Base-by-base conservation (phyloP, 2,329 filamentous ascomycete genomes). In the Neocatenulostroma microsporum region DNA sequence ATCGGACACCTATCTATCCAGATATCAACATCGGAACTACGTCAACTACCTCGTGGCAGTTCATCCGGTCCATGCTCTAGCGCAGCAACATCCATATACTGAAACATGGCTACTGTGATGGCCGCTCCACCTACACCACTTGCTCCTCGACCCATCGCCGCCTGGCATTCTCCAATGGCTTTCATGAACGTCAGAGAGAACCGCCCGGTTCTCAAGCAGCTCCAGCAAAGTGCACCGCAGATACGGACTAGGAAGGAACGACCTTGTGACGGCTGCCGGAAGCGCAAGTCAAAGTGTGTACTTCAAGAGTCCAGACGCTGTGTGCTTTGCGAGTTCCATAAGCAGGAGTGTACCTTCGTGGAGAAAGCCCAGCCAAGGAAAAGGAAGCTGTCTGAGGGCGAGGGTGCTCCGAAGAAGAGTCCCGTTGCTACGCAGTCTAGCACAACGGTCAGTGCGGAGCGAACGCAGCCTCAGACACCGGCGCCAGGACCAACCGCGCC, bases 361-460 rank as follows among this genome's bases (percentile, higher is more conserved):
- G 78, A 81, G 48, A 85, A 82, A 59, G 84, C 84, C 17, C 78
- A 80, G 55, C 79, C 82, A 39, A 76, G 84, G 51, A 91, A 91
- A 68, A 74, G 85, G 57, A 89, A 88, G 67, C 65, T 84, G 45
- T 76, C 80, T 53, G 74, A 79, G 51, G 66, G 69, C 42, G 65
- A 47, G 4, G 36, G 30, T 27, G 31, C 42, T n/a, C n/a, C 46
- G 35, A 57, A 58, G 45, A 48, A 40, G 30, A 45, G 41, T 32
- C 42, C 50, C n/a, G n/a, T n/a, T n/a, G n/a, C n/a, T n/a, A n/a
- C n/a, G n/a, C n/a, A n/a, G n/a, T n/a, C n/a, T n/a, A n/a, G n/a
- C n/a, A n/a, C n/a, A 14, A 20, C 43, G 26, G 29, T 37, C 24
- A 40, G 36, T n/a, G 17, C 29, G 15, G 13, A 12, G 3, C n/a